Evolutionary conservation across 495 filamentous ascomycete genomes (phyloP), one percentile per base, ranked within the genome.

Genomic region (Melanomma pulvis-pyrius): DNA sequence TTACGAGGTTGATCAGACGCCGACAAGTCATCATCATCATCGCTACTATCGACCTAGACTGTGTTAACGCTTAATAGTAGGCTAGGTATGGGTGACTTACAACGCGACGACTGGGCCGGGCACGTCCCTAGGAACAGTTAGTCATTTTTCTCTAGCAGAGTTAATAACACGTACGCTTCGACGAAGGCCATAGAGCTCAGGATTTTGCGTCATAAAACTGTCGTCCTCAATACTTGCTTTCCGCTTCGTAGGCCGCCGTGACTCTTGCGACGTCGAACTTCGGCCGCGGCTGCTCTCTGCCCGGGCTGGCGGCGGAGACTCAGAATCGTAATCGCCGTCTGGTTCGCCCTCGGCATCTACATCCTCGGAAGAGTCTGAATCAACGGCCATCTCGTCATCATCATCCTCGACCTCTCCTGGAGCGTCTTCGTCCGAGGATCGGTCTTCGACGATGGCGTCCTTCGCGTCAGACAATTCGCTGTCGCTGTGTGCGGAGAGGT

Each of bases 161-260:
- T 46, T 12, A 49, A 65, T 55, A 64, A 66, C 22, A 75, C 88
- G 60, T 87, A 92, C 92, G 80, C 94, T 98, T 74, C 94, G 84
- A 65, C 94, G 85, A 53, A 99, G 81, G 19, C 93, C 94, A 78
- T 97, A 98, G 21, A 98, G 80, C 74, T 97, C 94, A n/a, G 94
- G 94, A 74, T 98, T 92, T 73, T 92, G 87, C 67, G 86, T 82
- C 68, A 97, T 97, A 70, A 86, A 90, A 24, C 93, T 89, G 29
- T 96, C 91, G 48, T 90, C 88, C 22, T 87, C 83, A 25, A 79
- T 79, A 41, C 82, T 81, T 25, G 84, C 83, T 80, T 93, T 96
- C 70, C 92, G 87, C 82, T 97, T 97, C 25, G 83, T 74, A 44
- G 84, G 83, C 69, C 84, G 84, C 44, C 79, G 80, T 32, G 86